Evolutionary conservation across 495 filamentous ascomycete species (phyloP).

Genomic region (Corynascus novoguineensis): DNA sequence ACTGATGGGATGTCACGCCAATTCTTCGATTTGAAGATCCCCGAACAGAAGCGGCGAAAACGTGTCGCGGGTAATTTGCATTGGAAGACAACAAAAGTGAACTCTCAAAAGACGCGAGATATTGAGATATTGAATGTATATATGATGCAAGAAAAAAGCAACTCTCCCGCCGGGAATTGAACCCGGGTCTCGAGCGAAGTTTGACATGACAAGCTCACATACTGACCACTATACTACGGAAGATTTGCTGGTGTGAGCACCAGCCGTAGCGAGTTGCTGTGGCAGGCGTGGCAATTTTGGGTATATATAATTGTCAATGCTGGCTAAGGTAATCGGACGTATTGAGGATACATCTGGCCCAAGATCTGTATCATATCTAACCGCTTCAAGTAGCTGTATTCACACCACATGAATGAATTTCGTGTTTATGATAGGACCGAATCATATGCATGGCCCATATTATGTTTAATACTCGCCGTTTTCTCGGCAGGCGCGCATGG

Average conservation of each 20-base stretch:
- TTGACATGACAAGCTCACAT: conserved; percentile 27
- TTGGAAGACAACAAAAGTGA: no score
- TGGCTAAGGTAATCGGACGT: no score
- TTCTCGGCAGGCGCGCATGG: no score
- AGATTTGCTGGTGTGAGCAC: conserved; percentile 24
- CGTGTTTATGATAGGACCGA: no score
- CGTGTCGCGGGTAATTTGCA: background rate
- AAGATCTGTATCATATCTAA: no score
- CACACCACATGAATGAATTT: no score
- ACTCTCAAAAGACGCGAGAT: background rate
- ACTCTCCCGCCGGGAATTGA: conserved; percentile 32
- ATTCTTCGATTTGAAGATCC: background rate
- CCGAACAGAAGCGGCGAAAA: background rate
- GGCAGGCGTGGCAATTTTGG: background rate
- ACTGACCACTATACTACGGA: conserved; percentile 33
- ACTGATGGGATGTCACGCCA: background rate
- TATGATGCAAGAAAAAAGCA: conserved; percentile 4
- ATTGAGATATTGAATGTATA: no score
- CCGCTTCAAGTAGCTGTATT: no score
- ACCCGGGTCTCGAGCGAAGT: conserved; percentile 29
- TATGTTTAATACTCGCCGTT: no score
- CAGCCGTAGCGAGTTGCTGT: conserved; percentile 21
- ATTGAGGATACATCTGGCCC: no score
- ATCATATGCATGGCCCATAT: no score
- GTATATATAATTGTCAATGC: no score